Conservation (phyloP, 352 stramenopile genomes). For the Peronospora belbahrii region DNA sequence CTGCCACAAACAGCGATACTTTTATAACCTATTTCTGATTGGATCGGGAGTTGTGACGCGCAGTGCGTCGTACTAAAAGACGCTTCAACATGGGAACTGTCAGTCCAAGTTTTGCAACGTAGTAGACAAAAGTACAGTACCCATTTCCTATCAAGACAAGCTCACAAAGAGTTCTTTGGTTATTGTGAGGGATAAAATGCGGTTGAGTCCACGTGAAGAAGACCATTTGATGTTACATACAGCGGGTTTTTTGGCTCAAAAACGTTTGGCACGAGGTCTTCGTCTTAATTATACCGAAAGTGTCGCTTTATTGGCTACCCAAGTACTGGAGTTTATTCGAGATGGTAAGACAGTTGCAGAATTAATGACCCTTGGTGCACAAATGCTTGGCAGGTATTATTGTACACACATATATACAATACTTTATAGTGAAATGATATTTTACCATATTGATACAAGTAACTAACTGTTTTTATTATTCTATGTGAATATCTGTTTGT, state of each 20-base stretch:
- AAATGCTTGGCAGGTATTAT: constrained; percentile 62
- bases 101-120: constrained; percentile 19
- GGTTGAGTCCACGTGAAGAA: constrained; percentile 59
- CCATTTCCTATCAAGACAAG: too few relatives aligned
- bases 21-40: constrained; percentile 1
- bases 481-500: too few relatives aligned
- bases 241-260: constrained; percentile 90
- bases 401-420: too few relatives aligned
- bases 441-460: too few relatives aligned
- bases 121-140: constrained; percentile 2
- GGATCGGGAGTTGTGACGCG: not conserved
- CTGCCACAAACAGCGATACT: too few relatives aligned
- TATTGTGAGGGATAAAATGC: too few relatives aligned
- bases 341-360: constrained; percentile 85
- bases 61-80: not conserved
- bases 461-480: too few relatives aligned
- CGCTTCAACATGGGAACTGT: constrained; percentile 11
- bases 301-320: constrained; percentile 89
- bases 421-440: too few relatives aligned
- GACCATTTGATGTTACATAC: constrained; percentile 75
- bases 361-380: constrained; percentile 83
- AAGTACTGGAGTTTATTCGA: constrained; percentile 93
- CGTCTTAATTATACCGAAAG: constrained; percentile 92
- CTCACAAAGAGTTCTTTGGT: too few relatives aligned
- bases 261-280: constrained; percentile 87